Conservation (phyloP, 2,329 filamentous ascomycete genomes). For the Alternaria sp. region DNA sequence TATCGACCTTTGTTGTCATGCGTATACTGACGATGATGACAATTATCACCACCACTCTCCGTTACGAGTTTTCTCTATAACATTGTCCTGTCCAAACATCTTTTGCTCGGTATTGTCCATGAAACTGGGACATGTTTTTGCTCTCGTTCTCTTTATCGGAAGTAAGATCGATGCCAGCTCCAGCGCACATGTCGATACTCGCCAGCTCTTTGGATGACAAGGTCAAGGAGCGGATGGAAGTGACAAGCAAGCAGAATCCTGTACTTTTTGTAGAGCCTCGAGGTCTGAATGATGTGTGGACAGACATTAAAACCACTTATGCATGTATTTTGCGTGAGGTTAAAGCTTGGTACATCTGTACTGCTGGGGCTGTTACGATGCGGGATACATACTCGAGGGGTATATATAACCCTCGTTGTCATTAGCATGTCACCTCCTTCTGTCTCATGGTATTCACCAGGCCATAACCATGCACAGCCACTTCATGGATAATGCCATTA, state of each 20-base stretch:
- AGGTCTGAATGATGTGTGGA: too few species aligned
- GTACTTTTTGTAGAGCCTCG: background rate
- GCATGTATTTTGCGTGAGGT: too few species aligned
- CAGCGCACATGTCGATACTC: background rate
- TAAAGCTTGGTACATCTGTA: too few species aligned
- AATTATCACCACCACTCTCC: background rate
- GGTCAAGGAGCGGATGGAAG: background rate
- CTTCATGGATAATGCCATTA: background rate
- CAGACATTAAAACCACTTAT: too few species aligned
- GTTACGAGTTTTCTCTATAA: background rate
- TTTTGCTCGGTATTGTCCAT: background rate
- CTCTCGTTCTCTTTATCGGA: background rate
- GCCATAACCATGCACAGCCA: background rate
- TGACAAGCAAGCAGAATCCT: background rate
- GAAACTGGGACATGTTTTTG: background rate
- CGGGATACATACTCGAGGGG: background rate
- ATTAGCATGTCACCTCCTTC: background rate
- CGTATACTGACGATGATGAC: background rate
- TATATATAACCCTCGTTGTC: background rate
- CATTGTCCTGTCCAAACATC: background rate
- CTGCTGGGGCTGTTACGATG: too few species aligned
- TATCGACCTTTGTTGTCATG: background rate
- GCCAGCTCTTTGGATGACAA: background rate
- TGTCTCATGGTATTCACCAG: background rate
- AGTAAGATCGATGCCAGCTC: background rate